Base-by-base conservation (phyloP, 2,329 filamentous ascomycete species). In the Penicillium glabrum region DNA sequence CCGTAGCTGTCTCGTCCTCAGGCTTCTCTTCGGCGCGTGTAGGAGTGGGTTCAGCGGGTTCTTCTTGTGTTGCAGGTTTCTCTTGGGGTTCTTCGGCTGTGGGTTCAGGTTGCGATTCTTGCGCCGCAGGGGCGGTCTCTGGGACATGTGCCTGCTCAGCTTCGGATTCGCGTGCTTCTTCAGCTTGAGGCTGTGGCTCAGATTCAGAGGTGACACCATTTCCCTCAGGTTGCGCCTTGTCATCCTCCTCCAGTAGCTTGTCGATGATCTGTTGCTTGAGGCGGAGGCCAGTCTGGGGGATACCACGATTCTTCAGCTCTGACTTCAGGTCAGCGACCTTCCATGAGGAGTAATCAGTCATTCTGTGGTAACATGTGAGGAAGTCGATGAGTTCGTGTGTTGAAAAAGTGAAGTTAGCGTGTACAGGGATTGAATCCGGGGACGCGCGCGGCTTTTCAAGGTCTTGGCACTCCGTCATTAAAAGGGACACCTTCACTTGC, bases 271-370 rank as follows among this genome's bases (percentile, higher is more conserved):
- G 72, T 50, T 79, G 83, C 58, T 89, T 89, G 24, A 86, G 82
- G 71, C 92, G 90, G 51, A 91, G 80, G 9, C 90, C 90, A 24
- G 84, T 83, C 59, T 86, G 83, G 6, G 86, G 78, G 39, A 93
- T 82, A n/a, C 86, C 86, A 61, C 89, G 84, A 57, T 80, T 81
- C 75, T 90, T 91, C 43, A 93, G 81, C 78, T 92, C 89, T 23
- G 85, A 84, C 74, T 88, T 89, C 57, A 93, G 82, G 67, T 92
- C 88, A 33, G 86, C 80, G 61, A 93, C 90, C 76, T 90, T 93
- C 68, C 87, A 82, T 73, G 80, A 81, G 54, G 71, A 78, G 70
- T 81, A 84, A 63, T 83, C 81, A 58, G 77, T 75, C 82, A 83
- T 83, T 33, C 41, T 70, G 61, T 50, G 24, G 50, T 23, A 14